Percentiles rank a stretch among this genome's conserved stretches.
Evolutionary conservation across 2,329 filamentous ascomycete species (phyloP).

Genomic region (Cladorrhinum sp.): DNA sequence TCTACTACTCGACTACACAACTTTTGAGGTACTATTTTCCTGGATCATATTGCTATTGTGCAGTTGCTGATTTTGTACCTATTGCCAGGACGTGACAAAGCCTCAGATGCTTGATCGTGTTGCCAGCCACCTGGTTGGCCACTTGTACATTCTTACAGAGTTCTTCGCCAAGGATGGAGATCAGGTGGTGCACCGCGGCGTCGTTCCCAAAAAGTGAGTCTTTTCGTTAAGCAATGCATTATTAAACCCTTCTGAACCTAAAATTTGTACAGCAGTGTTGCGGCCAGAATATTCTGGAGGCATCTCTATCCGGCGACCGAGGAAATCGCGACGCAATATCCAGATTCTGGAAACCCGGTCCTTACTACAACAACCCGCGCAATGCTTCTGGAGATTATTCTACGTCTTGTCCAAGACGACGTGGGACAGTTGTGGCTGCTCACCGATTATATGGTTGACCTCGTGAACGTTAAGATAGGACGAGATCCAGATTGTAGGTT

Average conservation of each 20-base stretch:
- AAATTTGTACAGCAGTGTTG: too few species aligned
- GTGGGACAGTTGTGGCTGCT: slow-evolving; percentile 47
- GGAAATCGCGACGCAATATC: slow-evolving; percentile 4
- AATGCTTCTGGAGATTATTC: slow-evolving; percentile 59
- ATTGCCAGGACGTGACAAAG: slow-evolving; percentile 37
- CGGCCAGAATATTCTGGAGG: slow-evolving; percentile 55
- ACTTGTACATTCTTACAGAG: slow-evolving; percentile 31
- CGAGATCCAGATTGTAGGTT: slow-evolving; percentile 39
- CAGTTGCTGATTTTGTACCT: slow-evolving; percentile 25
- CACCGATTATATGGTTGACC: slow-evolving; percentile 46
- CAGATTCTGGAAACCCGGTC: slow-evolving; percentile 30
- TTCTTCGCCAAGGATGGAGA: slow-evolving; percentile 25
- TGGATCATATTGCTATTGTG: slow-evolving; percentile 21
- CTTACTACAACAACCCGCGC: slow-evolving; percentile 55
- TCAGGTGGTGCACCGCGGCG: slow-evolving; percentile 10
- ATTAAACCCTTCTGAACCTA: too few species aligned
- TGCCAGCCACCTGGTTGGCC: slow-evolving; percentile 36
- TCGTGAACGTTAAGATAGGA: slow-evolving; percentile 46
- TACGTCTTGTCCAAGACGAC: slow-evolving; percentile 52
- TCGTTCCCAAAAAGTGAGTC: slow-evolving; percentile 13
- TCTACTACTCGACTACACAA: slow-evolving; percentile 32
- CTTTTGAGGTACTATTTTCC: slow-evolving; percentile 30
- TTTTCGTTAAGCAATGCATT: too few species aligned
- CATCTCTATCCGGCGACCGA: slow-evolving; percentile 61
- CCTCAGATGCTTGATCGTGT: slow-evolving; percentile 37